Evolutionary conservation across 768 basidiomycete species (phyloP).

Genomic region (Solioccasus polychromus): DNA sequence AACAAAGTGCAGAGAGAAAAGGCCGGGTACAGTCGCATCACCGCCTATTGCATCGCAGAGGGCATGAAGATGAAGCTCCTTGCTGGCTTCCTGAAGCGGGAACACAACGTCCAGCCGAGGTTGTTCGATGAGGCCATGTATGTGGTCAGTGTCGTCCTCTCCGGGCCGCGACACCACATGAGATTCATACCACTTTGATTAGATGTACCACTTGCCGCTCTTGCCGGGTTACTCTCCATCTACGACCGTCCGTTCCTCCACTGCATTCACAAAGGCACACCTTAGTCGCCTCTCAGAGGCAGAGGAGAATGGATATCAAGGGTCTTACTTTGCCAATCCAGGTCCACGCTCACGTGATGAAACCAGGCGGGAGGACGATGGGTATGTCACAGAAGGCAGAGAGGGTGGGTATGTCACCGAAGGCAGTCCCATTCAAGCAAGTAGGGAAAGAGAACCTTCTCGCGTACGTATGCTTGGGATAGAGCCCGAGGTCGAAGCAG

Average conservation of each 20-base stretch:
- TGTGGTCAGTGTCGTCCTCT: slow-evolving; percentile 54
- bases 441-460: slow-evolving; percentile 2
- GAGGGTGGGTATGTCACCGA: slow-evolving; percentile 64
- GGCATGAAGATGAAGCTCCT: slow-evolving; percentile 81
- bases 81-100: slow-evolving; percentile 83
- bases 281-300: slow-evolving; percentile 75
- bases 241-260: slow-evolving; percentile 82
- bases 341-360: slow-evolving; percentile 20
- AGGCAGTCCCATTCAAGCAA: slow-evolving; percentile 15
- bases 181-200: not conserved
- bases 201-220: slow-evolving; percentile 92
- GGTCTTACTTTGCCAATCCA: slow-evolving; percentile 62
- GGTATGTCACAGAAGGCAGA: slow-evolving; percentile 24
- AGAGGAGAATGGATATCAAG: slow-evolving; percentile 89
- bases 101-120: slow-evolving; percentile 85
- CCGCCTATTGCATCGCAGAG: slow-evolving; percentile 88
- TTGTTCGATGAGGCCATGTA: slow-evolving; percentile 94
- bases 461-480: not conserved
- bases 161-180: not conserved
- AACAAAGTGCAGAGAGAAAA: slow-evolving; percentile 78
- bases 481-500: slow-evolving; percentile 10
- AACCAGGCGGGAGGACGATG: slow-evolving; percentile 17
- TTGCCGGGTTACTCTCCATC: slow-evolving; percentile 88
- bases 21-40: slow-evolving; percentile 77
- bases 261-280: slow-evolving; percentile 56